A percentile compares a stretch with the other conserved stretches of the same genome.
phyloP scores from a whole-genome alignment of 768 basidiomycete genomes.

The Fomitopsis serialis region DNA sequence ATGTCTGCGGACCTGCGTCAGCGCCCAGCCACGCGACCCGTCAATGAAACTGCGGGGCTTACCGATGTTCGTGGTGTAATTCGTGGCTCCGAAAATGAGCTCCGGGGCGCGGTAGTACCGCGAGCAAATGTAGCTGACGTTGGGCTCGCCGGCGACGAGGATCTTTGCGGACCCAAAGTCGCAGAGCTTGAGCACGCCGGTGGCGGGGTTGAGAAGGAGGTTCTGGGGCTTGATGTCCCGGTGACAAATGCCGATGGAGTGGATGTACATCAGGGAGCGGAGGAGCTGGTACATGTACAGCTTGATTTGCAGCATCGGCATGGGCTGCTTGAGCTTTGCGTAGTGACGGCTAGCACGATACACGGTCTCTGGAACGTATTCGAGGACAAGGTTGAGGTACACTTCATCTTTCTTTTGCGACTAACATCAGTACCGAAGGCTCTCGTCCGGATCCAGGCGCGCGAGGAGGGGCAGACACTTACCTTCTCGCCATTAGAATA shows the following conservation, averaged over 20 bases:
- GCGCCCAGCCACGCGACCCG: not conserved
- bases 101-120: conserved; percentile 99
- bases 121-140: conserved; percentile 99
- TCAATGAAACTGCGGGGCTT: conserved; percentile 27
- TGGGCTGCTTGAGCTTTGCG: conserved; percentile 98
- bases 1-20: conserved; percentile 55
- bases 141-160: conserved; percentile 94
- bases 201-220: conserved; percentile 92
- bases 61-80: conserved; percentile 99
- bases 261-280: conserved; percentile 97
- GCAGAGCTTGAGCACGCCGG: conserved; percentile 95
- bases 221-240: conserved; percentile 99
- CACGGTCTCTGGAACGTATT: conserved; percentile 99
- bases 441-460: conserved; percentile 1
- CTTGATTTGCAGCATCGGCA: conserved; percentile 99
- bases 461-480: conserved; percentile 17
- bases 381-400: conserved; percentile 97
- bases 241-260: conserved; percentile 98
- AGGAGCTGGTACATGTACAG: conserved; percentile 99
- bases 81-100: conserved; percentile 98
- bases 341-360: conserved; percentile 99
- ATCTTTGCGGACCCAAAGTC: conserved; percentile 99
- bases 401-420: conserved; percentile 92
- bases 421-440: conserved; percentile 11
- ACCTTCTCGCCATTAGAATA: conserved; percentile 99